Evolutionary conservation across 106 monocot species (phyloP), one percentile per base, ranked within the genome.

Genomic region (Triglochin maritima): DNA sequence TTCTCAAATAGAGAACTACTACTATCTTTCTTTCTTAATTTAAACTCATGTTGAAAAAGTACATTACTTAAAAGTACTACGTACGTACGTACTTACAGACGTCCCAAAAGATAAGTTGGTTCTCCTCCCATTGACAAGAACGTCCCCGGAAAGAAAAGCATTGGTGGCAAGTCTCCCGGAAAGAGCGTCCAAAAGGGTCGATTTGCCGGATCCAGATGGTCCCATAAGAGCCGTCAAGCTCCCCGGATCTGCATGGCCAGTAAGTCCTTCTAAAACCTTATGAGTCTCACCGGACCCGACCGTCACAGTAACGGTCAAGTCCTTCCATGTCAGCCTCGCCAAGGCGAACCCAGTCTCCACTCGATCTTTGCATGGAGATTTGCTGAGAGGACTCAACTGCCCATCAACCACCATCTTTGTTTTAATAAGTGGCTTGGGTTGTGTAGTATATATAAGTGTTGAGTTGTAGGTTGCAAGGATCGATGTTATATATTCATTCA

Each of bases 81-180:
- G 29, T 45, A 49, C 29, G 0, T 29, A 29, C 29, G 29, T 45
- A 49, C 65, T 44, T 29, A 76, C 76, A 4, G 76, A 60, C 2
- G 68, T 69, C n/a, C 76, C 76, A 43, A 76, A 76, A 4, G 76
- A 76, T 54, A 76, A 59, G 55, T 76, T 62, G 62, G 76, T 69
- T 46, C 69, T 76, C 62, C 68, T 67, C 49, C 76, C 76, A 43
- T 76, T 76, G 68, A 76, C 48, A 46, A 76, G 76, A 9, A 76
- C 56, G 10, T 14, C 48, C 42, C 76, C 76, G 54, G 69, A 54
- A 51, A 67, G 63, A 62, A 76, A 76, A 14, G 76, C 76, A 55
- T 76, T 76, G 55, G 76, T 17, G 61, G 76, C 76, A 8, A 69
- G 76, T 29, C 76, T 60, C 8, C 76, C 76, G 53, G 76, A 50